phyloP scores from a whole-genome alignment of 208 protist genomes.

The Trypanosoma lewisi region DNA sequence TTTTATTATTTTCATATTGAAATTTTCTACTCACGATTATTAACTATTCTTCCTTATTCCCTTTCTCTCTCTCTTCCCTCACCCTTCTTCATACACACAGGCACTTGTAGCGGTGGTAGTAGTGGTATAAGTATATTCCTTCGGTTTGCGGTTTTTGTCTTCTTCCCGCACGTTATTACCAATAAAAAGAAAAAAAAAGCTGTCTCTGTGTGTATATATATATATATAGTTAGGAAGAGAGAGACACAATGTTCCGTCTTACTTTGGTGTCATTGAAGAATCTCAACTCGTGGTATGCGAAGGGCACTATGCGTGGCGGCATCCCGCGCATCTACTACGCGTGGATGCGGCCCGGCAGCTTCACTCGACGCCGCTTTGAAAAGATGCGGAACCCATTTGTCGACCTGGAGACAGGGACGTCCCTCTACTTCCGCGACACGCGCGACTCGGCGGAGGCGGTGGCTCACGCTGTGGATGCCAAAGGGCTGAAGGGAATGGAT shows the following conservation, averaged over 20 bases:
- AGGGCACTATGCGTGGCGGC: constrained; percentile 89
- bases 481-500: constrained; percentile 92
- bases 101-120: too few species aligned
- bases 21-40: too few species aligned
- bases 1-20: background rate
- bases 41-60: constrained; percentile 4
- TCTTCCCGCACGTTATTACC: constrained; percentile 10
- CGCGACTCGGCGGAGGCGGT: constrained; percentile 85
- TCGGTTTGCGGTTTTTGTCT: background rate
- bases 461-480: constrained; percentile 82
- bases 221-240: too few species aligned
- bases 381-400: constrained; percentile 94
- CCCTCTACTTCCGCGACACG: constrained; percentile 91
- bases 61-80: constrained; percentile 1
- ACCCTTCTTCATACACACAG: background rate
- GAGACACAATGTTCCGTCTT: constrained; percentile 70
- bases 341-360: constrained; percentile 91
- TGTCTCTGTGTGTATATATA: too few species aligned
- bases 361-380: constrained; percentile 89
- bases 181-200: too few species aligned
- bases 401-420: constrained; percentile 88
- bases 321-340: constrained; percentile 92
- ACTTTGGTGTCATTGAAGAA: constrained; percentile 59
- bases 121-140: constrained; percentile 2
- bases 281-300: constrained; percentile 84